Conservation (phyloP, 495 filamentous ascomycete species). For the Margaritispora aquatica region DNA sequence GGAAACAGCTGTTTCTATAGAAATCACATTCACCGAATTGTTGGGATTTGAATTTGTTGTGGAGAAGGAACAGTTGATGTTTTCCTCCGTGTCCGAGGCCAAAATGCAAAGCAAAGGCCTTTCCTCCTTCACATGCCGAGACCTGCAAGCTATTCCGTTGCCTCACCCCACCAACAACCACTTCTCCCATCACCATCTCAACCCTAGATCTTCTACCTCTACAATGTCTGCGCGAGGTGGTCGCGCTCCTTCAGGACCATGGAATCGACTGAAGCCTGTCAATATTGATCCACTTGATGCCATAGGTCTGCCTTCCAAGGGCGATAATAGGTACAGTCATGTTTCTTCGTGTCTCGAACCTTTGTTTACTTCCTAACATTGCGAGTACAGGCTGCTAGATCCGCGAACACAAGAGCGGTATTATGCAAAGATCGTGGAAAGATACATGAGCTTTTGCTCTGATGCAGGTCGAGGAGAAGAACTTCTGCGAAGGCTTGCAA, state of each 20-base stretch:
- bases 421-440: conserved; percentile 76
- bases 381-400: conserved; percentile 58
- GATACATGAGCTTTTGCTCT: conserved; percentile 84
- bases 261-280: conserved; percentile 66
- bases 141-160: neutral
- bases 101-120: neutral
- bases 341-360: neutral
- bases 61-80: neutral
- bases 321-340: conserved; percentile 57
- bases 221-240: conserved; percentile 28
- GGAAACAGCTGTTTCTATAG: neutral
- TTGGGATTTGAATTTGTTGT: conserved; percentile 4
- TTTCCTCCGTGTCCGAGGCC: neutral
- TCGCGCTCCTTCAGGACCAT: conserved; percentile 46
- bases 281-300: conserved; percentile 65
- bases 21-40: neutral
- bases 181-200: too few species aligned
- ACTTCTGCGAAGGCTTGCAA: conserved; percentile 67
- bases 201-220: conserved; percentile 17
- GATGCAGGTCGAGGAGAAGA: conserved; percentile 55
- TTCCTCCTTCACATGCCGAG: neutral
- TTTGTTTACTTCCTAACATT: conserved; percentile 9
- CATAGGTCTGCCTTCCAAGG: conserved; percentile 83
- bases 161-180: conserved; percentile 15
- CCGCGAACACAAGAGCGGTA: conserved; percentile 72